Base-by-base conservation (phyloP, 2,329 filamentous ascomycete genomes). In the Ophiostoma ulmi region DNA sequence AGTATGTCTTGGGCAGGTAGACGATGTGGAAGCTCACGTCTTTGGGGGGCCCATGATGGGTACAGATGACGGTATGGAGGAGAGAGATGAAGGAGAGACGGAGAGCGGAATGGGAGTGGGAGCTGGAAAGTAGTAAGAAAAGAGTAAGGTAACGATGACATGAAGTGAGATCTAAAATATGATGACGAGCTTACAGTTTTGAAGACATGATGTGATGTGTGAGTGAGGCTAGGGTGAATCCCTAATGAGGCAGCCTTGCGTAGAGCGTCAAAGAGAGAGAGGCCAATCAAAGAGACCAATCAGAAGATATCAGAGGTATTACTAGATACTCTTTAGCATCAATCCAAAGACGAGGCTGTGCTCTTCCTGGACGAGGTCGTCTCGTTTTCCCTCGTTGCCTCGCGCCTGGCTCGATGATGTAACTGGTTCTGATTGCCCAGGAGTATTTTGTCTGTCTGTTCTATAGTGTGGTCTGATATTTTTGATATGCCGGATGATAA, bases 141-240 rank as follows among this genome's bases (percentile, higher is more conserved):
- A 31, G 31, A 31, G 31, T 31, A 31, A 3, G 31, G 3, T 31
- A 31, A 31, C 31, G 31, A 31, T 3, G 31, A 31, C 31, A 31
- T 3, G 2, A 31, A 31, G 52, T 26, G n/a, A n/a, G n/a, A 31
- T 31, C 31, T n/a, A n/a, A 36, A 2, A 35, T n/a, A 64, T 3
- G 14, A 17, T 5, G 63, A 20, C 5, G 39, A 10, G 48, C 67
- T 68, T 68, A 68, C 67, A 68, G 38, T 55, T 68, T 68, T 20
- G 44, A 55, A 20, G 67, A 55, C 67, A 68, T 68, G 44, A 38
- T 39, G 63, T 65, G 63, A 22, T 65, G 63, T 65, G 35, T 38
- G 36, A 10, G 20, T 39, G 63, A 41, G 36, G 10, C 8, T 4
- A 22, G 36, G 2, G 36, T 31, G 26, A 35, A 20, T 48, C 44